Evolutionary conservation across 1,284 basidiomycete species (phyloP).

Genomic region (Boletus austroedulis): DNA sequence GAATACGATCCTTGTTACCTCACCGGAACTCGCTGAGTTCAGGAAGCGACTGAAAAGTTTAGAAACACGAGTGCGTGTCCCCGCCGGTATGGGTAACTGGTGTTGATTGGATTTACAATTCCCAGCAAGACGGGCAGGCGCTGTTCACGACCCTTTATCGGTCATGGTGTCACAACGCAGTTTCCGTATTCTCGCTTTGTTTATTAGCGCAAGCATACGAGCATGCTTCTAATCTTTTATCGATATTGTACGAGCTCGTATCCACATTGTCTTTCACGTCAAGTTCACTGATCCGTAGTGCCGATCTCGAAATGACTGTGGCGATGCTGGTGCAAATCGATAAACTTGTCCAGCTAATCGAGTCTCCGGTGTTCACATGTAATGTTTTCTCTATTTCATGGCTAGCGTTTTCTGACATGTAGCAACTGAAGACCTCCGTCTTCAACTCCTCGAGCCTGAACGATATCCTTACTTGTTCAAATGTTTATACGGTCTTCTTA

Average conservation of each 20-base stretch:
- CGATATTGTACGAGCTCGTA: constrained; percentile 74
- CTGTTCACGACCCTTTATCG: constrained; percentile 91
- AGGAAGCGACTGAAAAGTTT: constrained; percentile 88
- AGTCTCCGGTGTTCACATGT: constrained; percentile 98
- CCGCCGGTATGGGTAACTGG: constrained; percentile 4
- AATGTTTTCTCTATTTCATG: constrained; percentile 27
- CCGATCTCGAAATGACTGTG: constrained; percentile 95
- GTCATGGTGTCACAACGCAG: constrained; percentile 99
- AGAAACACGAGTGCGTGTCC: constrained; percentile 76
- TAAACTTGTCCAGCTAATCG: constrained; percentile 96
- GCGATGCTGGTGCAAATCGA: constrained; percentile 95
- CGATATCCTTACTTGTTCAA: constrained; percentile 96
- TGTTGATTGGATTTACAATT: constrained; percentile 1
- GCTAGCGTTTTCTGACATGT: constrained; percentile 4
- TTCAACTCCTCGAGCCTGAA: constrained; percentile 96
- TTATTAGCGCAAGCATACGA: constrained; percentile 97
- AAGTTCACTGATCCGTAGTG: constrained; percentile 48
- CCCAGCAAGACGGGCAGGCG: constrained; percentile 87
- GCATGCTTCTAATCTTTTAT: constrained; percentile 95
- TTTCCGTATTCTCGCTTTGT: constrained; percentile 94
- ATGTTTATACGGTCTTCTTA: constrained; percentile 94
- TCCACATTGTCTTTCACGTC: not conserved
- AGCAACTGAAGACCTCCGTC: constrained; percentile 70
- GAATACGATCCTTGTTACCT: constrained; percentile 95
- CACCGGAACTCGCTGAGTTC: constrained; percentile 93